Conservation (phyloP, 345 rosid species). For the Melastoma malabathricum region DNA sequence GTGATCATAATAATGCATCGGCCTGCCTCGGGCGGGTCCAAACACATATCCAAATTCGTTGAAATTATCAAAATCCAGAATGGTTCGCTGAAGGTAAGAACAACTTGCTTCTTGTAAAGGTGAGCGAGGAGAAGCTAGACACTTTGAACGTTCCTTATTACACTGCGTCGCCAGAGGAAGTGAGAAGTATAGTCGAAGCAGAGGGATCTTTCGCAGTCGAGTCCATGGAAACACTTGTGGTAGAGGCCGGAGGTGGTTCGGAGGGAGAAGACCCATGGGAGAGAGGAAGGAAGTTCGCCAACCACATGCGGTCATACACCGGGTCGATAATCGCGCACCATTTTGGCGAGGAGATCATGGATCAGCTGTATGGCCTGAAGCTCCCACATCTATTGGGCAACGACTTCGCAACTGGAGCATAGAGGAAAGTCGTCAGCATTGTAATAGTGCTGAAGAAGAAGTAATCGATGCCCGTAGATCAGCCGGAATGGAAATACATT, state of each 20-base stretch:
- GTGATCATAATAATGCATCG: too few relatives aligned
- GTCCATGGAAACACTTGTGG: constrained; percentile 3
- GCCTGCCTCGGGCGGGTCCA: too few relatives aligned
- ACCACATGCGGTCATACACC: constrained; percentile 5
- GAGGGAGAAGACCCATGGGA: background rate
- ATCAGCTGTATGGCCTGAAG: constrained; percentile 9
- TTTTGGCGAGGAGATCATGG: constrained; percentile 9
- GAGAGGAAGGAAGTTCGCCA: constrained; percentile 1
- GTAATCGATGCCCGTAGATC: too few relatives aligned
- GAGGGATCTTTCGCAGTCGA: constrained; percentile 9
- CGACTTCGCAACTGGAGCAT: constrained; percentile 1
- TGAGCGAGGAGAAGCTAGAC: constrained; percentile 13
- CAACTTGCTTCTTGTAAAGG: too few relatives aligned
- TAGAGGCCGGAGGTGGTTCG: background rate
- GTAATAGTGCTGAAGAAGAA: constrained; percentile 5
- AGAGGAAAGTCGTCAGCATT: background rate
- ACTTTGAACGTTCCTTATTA: constrained; percentile 12
- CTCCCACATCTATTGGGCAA: background rate
- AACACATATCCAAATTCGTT: too few relatives aligned
- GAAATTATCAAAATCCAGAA: too few relatives aligned
- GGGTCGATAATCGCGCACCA: constrained; percentile 11
- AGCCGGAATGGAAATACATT: too few relatives aligned
- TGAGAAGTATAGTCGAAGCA: background rate
- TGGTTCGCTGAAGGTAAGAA: too few relatives aligned
- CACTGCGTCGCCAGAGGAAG: constrained; percentile 8